Evolutionary conservation across 2,329 filamentous ascomycete genomes (phyloP), one percentile per base, ranked within the genome.

Genomic region (Cadophora luteo-olivacea): DNA sequence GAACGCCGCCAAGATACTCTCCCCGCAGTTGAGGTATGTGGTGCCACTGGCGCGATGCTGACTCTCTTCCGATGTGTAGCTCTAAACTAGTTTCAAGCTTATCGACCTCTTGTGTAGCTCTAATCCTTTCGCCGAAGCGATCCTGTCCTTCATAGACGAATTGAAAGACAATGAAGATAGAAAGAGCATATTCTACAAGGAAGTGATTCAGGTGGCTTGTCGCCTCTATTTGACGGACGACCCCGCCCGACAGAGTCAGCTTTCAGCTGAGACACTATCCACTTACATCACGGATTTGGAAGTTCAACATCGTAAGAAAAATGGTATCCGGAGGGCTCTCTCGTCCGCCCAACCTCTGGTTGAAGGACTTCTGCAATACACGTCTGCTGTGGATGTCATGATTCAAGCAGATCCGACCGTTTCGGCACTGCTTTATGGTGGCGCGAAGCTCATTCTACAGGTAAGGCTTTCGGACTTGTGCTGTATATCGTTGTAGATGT

Each of bases 101-200:
- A 57, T 36, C 36, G 29, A n/a, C 36, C 54, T n/a, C 14, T 58
- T 24, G 55, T 58, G 49, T 57, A 67, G 65, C 48, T 9, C 32
- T 12, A 67, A 61, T 49, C 54, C 64, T 3, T 69, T 69, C 54
- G 60, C 61, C 33, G 63, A 63, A 41, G 64, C 64, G 0, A 67
- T 67, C 22, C n/a, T 66, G 12, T 67, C 68, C 1, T 69, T 69
- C 51, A 58, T 67, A 55, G 64, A 62, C 5, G 68, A 69, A 32
- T 22, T 69, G 33, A 64, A 41, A 49, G 33, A 66, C 14, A 64
- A 69, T 48, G 64, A 66, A 55, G 68, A 69, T 61, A 51, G 29
- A 19, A 69, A 69, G 32, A 67, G 60, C 38, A 41, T 61, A n/a
- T 69, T 69, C 49, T 69, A 67, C n/a, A 67, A 67, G 55, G 64